These are phyloP conservation scores for Beauveria bassiana DNA, from an alignment of 2,329 filamentous ascomycete species.

Conservation along the genomic window DNA sequence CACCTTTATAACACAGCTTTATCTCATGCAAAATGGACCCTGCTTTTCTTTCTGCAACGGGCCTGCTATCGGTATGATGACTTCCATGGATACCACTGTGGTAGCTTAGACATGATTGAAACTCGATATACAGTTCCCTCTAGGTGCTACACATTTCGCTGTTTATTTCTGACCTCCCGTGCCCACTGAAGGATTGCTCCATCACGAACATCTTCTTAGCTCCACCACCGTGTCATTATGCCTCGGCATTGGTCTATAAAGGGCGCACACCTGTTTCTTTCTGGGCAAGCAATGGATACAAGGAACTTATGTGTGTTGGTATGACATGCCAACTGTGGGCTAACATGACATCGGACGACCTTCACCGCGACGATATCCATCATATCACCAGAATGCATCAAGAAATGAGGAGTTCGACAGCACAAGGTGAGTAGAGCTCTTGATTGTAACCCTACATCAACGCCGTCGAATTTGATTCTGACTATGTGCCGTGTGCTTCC, in stretches of 20 bases:
- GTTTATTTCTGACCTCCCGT: background rate
- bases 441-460: slow-evolving; percentile 36
- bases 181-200: slow-evolving; percentile 42
- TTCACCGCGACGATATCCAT: slow-evolving; percentile 90
- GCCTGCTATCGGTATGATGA: slow-evolving; percentile 56
- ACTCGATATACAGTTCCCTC: too few relatives aligned
- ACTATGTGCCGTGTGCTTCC: slow-evolving; percentile 54
- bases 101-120: too few relatives aligned
- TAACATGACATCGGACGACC: slow-evolving; percentile 70
- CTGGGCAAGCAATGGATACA: slow-evolving; percentile 84
- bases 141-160: too few relatives aligned
- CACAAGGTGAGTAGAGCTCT: slow-evolving; percentile 81
- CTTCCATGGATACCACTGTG: too few relatives aligned
- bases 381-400: slow-evolving; percentile 82
- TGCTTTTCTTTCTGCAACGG: slow-evolving; percentile 95
- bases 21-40: slow-evolving; percentile 73
- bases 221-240: slow-evolving; percentile 95
- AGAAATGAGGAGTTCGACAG: slow-evolving; percentile 78
- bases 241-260: slow-evolving; percentile 97
- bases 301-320: slow-evolving; percentile 79
- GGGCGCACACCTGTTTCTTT: slow-evolving; percentile 86
- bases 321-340: slow-evolving; percentile 74
- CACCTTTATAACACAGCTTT: slow-evolving; percentile 54
- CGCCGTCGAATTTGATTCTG: slow-evolving; percentile 62
- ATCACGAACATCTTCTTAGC: slow-evolving; percentile 68